Conservation (phyloP, 495 filamentous ascomycete genomes). For the Aspergillus indologenus region DNA sequence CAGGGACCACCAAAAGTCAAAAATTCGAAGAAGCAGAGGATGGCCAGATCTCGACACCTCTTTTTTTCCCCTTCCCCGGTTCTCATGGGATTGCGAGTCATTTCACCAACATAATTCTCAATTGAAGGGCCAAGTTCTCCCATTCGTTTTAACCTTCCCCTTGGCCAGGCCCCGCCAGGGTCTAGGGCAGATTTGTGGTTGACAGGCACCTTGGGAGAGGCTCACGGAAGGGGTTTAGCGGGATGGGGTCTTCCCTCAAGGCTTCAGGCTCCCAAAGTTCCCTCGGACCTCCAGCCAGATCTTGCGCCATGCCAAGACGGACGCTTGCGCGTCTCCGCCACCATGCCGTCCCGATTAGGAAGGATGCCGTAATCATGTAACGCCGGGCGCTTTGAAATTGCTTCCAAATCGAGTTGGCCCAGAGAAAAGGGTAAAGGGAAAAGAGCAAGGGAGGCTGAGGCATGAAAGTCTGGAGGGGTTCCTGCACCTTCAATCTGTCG, state of each 20-base stretch:
- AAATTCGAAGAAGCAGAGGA: background rate
- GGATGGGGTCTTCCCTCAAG: conserved; percentile 16
- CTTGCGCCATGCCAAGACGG: conserved; percentile 41
- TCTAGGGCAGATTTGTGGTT: conserved; percentile 17
- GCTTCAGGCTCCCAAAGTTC: too few species aligned
- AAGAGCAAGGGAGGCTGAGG: background rate
- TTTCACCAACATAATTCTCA: too few species aligned
- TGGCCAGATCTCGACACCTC: background rate
- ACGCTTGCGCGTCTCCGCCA: conserved; percentile 49
- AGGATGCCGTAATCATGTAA: conserved; percentile 24
- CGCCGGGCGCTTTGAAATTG: conserved; percentile 15
- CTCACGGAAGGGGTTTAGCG: conserved; percentile 20
- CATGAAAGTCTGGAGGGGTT: background rate
- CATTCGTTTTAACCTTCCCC: too few species aligned
- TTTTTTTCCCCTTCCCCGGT: too few species aligned
- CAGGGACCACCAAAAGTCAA: background rate
- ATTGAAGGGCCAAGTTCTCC: too few species aligned
- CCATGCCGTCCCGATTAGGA: conserved; percentile 18
- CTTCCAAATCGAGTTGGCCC: conserved; percentile 8
- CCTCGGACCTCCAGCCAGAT: conserved; percentile 34
- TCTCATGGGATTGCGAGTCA: too few species aligned
- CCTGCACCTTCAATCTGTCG: background rate
- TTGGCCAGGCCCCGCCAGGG: conserved; percentile 24
- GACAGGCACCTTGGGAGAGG: conserved; percentile 6
- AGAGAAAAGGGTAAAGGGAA: too few species aligned